These are phyloP conservation scores for Cercospora citrullina DNA, from an alignment of 2,329 filamentous ascomycete species.

Conservation along the genomic window DNA sequence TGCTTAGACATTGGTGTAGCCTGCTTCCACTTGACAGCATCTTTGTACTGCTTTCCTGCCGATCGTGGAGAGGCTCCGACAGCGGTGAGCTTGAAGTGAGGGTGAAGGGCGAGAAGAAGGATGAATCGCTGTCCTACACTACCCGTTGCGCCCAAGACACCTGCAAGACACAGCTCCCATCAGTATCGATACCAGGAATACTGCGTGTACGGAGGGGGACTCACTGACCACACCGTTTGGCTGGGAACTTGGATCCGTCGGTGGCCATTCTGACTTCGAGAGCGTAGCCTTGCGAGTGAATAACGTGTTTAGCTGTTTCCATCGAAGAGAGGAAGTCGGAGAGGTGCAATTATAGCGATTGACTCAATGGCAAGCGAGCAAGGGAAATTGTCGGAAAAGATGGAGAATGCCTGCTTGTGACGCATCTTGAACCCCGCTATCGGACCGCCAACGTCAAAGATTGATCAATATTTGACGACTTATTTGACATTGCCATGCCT, in stretches of 20 bases:
- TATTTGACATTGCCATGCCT: neutral
- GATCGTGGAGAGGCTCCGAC: constrained; percentile 87
- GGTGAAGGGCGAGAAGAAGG: constrained; percentile 83
- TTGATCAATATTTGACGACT: neutral
- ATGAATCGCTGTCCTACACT: constrained; percentile 96
- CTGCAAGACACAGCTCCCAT: constrained; percentile 33
- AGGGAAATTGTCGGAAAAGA: constrained; percentile 3
- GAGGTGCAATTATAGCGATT: neutral
- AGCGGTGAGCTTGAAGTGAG: constrained; percentile 80
- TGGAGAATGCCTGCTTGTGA: constrained; percentile 2
- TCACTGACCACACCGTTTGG: constrained; percentile 55
- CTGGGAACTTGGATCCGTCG: constrained; percentile 46
- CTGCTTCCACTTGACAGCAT: constrained; percentile 96
- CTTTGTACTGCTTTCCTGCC: constrained; percentile 89
- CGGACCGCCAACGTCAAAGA: neutral
- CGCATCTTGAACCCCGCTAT: neutral
- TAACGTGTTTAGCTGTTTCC: constrained; percentile 27
- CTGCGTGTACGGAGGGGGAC: constrained; percentile 17
- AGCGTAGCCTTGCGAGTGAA: constrained; percentile 25
- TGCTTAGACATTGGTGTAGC: constrained; percentile 73
- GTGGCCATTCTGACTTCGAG: constrained; percentile 30
- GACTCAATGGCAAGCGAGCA: constrained; percentile 1
- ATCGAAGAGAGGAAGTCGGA: constrained; percentile 10
- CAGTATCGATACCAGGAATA: neutral
- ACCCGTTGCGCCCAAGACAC: constrained; percentile 85